Evolutionary conservation across 2,329 filamentous ascomycete species (phyloP), one percentile per base, ranked within the genome.

Genomic region (Penicillium sp.): DNA sequence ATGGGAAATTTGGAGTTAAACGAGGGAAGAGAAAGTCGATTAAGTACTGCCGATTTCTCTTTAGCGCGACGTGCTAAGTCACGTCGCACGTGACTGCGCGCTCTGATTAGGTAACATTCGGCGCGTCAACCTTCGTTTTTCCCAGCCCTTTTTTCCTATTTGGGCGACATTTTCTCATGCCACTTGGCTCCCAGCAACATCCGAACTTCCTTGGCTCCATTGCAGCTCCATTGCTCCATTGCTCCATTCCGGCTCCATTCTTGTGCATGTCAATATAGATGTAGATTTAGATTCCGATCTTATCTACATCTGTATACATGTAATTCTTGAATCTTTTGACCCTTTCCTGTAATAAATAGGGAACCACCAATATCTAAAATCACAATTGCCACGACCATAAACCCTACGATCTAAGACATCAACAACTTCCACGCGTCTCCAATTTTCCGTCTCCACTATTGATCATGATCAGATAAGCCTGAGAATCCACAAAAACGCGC

Each of bases 1-100:
- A 59, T 55, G 65, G 61, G 59, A 71, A 61, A 69, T 40, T 51
- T 25, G 26, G 28, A 17, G 41, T 31, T 44, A 19, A 9, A n/a
- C 26, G 41, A 51, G 47, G 53, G 53, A 51, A 55, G 44, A 55
- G 47, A 69, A 69, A 72, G 70, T 65, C 63, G 66, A 63, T 64
- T 65, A 65, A 65, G 63, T 60, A 64, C 62, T 63, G 64, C 61
- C 33, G 47, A 55, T 69, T 60, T 63, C 59, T 67, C 64, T 50
- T 58, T 73, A 73, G 71, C 71, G 72, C 69, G 71, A 69, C 68
- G 66, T 61, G 64, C 67, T 68, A 67, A 68, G 69, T 72, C 72
- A 68, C 72, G 70, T 62, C 59, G 58, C 72, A 74, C 72, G 70
- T 74, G 72, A 73, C 53, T 56, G 61, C 70, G 71, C 66, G 69